Conservation (phyloP, 768 basidiomycete species). For the Lentinula boryana region DNA sequence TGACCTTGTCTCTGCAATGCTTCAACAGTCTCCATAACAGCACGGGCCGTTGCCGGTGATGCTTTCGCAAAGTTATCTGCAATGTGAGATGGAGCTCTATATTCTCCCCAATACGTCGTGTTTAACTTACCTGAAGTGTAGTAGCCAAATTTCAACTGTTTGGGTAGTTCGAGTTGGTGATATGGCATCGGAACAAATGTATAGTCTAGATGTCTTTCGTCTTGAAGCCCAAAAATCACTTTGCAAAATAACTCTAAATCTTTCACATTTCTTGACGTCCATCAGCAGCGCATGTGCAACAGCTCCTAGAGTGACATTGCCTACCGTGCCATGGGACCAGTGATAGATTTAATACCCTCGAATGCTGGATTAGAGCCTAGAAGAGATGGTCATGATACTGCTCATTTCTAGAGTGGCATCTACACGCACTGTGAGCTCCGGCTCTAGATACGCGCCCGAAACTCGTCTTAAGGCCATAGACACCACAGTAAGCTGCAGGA, state of each 20-base stretch:
- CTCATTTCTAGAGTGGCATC: slow-evolving; percentile 18
- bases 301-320: slow-evolving; percentile 5
- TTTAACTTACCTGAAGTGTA: slow-evolving; percentile 30
- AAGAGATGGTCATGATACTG: slow-evolving; percentile 48
- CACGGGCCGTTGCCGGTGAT: slow-evolving; percentile 69
- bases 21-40: slow-evolving; percentile 66
- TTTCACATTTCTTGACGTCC: slow-evolving; percentile 27
- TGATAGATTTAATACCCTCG: slow-evolving; percentile 51
- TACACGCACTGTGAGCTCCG: slow-evolving; percentile 39
- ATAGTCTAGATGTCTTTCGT: slow-evolving; percentile 26
- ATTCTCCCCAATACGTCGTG: no score
- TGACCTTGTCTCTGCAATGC: slow-evolving; percentile 66
- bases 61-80: slow-evolving; percentile 58
- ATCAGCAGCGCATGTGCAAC: slow-evolving; percentile 6
- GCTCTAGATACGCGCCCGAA: slow-evolving; percentile 42
- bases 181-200: slow-evolving; percentile 55
- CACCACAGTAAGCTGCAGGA: slow-evolving; percentile 72
- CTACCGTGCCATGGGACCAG: slow-evolving; percentile 67
- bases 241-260: slow-evolving; percentile 64
- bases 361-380: slow-evolving; percentile 61
- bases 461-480: slow-evolving; percentile 74
- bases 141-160: slow-evolving; percentile 58
- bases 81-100: not conserved
- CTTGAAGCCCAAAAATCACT: slow-evolving; percentile 39
- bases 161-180: slow-evolving; percentile 44